Evolutionary conservation across 306 rosid species (phyloP).

Genomic region (Pyrus betulifolia): DNA sequence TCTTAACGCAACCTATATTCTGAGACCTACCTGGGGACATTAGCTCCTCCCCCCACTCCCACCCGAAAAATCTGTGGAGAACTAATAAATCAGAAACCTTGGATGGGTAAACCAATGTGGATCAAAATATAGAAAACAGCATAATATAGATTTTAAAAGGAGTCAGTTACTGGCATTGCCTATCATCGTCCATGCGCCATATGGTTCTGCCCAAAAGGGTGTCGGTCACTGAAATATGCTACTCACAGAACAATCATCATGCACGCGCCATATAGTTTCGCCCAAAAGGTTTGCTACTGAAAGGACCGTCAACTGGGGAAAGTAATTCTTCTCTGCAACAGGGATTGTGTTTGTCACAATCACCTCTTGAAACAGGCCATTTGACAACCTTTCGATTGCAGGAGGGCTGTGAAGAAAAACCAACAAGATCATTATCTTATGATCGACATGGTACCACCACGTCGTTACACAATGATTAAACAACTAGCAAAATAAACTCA

Average conservation of each 20-base stretch:
- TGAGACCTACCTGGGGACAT: too few relatives aligned
- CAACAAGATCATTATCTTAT: not conserved
- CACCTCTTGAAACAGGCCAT: constrained; percentile 90
- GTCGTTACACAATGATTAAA: not conserved
- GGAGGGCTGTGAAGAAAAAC: constrained; percentile 58
- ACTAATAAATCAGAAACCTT: not conserved
- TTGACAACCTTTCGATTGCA: constrained; percentile 81
- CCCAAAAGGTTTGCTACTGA: constrained; percentile 89
- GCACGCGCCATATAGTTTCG: constrained; percentile 96
- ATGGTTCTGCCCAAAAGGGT: constrained; percentile 79
- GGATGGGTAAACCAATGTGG: not conserved
- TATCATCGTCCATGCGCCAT: constrained; percentile 64
- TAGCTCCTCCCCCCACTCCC: too few relatives aligned
- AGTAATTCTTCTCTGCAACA: constrained; percentile 63
- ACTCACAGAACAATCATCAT: constrained; percentile 82
- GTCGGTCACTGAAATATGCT: constrained; percentile 60
- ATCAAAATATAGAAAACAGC: too few relatives aligned
- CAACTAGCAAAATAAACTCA: not conserved
- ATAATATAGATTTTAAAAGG: not conserved
- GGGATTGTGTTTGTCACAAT: constrained; percentile 87
- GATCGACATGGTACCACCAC: not conserved
- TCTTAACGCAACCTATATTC: too few relatives aligned
- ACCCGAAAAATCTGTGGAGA: not conserved
- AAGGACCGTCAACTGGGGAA: constrained; percentile 89
- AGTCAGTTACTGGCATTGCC: not conserved